Base-by-base conservation (phyloP, 352 stramenopile genomes). In the Pythium angustatum region DNA sequence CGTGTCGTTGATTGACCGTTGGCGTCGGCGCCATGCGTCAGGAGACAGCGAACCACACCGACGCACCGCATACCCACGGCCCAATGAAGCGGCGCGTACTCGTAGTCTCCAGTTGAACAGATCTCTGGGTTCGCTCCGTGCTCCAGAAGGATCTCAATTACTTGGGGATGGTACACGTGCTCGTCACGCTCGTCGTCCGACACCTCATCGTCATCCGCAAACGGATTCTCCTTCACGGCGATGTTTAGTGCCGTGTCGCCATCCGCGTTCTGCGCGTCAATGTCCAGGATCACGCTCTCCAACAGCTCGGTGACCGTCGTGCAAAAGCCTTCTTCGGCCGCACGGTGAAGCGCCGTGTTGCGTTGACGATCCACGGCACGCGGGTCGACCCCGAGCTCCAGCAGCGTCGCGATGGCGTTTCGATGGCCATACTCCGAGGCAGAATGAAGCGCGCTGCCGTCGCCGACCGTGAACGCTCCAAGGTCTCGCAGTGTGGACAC, bases 11-110 rank as follows among this genome's bases (percentile, higher is more conserved):
- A 21, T 19, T 43, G 5, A 17, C 12, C 8, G 19, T 59, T 59
- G 10, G 52, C 11, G 24, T 59, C 36, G 26, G 53, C 53, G 3
- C 40, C 53, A 12, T 43, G n/a, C 2, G 5, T 8, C 0, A 61
- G 53, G 17, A 61, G 28, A 26, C 12, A 4, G 3, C 27, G 53
- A 8, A 21, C 26, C 22, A 41, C 15, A 6, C 3, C 6, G 3
- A 52, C 8, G 27, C 28, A 5, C 17, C 17, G 6, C 10, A 28
- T 26, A 6, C 11, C 15, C n/a, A 49, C 44, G 3, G 41, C 41
- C n/a, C 27, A 55, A 31, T 55, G 56, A 34, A 45, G 51, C 14
- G 51, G 33, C 17, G 51, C 51, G 33, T 11, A 45, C 22, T 48
- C 33, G 19, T 43, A 11, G n/a, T 9, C 22, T 14, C 24, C 12